Percentiles rank a stretch among this genome's conserved stretches.
phyloP scores from a whole-genome alignment of 148 eudicot genomes.

The Camellia sinensis region DNA sequence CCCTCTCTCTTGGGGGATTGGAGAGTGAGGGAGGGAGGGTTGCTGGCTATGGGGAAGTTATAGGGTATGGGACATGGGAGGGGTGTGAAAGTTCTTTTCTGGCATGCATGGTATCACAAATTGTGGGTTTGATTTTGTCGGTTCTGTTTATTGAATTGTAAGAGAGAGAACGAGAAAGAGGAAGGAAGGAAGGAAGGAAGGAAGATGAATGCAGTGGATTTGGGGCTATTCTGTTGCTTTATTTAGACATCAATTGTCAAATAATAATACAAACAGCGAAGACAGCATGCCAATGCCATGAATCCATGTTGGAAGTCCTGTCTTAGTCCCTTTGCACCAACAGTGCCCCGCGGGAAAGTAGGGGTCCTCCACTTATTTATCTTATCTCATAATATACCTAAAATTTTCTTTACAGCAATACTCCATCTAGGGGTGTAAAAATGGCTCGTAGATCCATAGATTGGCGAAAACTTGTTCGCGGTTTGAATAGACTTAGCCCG shows the following conservation, averaged over 20 bases:
- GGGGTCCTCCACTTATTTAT: too few species aligned
- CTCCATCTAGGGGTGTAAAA: too few species aligned
- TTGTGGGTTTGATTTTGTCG: not conserved
- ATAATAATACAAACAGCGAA: not conserved
- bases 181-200: not conserved
- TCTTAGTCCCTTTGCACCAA: too few species aligned
- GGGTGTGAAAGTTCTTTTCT: not conserved
- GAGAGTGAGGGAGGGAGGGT: not conserved
- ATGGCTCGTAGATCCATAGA: too few species aligned
- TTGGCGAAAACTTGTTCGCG: fast-evolving
- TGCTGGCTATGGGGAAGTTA: not conserved
- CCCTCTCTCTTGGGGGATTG: not conserved
- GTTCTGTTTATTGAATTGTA: not conserved
- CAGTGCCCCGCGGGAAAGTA: too few species aligned
- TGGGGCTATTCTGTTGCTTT: not conserved
- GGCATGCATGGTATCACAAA: not conserved
- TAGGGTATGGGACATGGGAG: not conserved
- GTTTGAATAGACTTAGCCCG: fast-evolving
- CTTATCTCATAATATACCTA: too few species aligned
- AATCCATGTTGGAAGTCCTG: too few species aligned
- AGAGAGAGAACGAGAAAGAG: not conserved
- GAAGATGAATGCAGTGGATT: not conserved
- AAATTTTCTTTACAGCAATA: too few species aligned
- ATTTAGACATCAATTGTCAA: not conserved
- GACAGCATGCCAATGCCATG: not conserved